Conservation (phyloP, 768 basidiomycete species). For the Mycena galericulata region DNA sequence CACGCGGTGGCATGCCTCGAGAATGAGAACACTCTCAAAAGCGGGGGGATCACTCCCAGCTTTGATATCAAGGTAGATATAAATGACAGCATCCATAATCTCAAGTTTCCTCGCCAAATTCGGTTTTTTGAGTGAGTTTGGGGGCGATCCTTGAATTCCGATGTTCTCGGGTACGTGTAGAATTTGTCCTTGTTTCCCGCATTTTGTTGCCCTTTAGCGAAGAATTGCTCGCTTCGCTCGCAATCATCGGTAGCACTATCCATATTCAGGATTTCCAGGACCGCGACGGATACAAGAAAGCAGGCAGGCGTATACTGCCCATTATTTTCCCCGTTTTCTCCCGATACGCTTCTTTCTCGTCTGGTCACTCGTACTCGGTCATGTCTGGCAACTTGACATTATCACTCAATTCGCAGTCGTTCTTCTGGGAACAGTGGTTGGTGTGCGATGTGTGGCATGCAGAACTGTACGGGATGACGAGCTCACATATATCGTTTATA, state of each 20-base stretch:
- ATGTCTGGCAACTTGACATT: neutral
- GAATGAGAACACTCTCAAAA: too few relatives aligned
- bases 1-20: too few relatives aligned
- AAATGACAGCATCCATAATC: too few relatives aligned
- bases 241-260: neutral
- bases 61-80: too few relatives aligned
- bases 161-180: too few relatives aligned
- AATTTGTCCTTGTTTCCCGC: too few relatives aligned
- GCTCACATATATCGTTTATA: neutral
- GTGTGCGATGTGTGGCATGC: neutral
- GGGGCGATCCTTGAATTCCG: too few relatives aligned
- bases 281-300: neutral
- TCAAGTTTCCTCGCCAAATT: too few relatives aligned
- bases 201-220: too few relatives aligned
- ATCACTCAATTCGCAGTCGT: neutral
- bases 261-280: neutral
- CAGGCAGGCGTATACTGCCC: neutral
- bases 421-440: neutral
- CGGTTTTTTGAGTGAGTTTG: too few relatives aligned
- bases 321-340: neutral
- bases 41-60: too few relatives aligned
- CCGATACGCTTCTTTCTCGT: neutral
- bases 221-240: too few relatives aligned
- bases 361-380: neutral
- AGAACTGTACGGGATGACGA: neutral